A percentile compares a stretch with the other conserved stretches of the same genome.
Evolutionary conservation across 345 rosid genomes (phyloP).

Genomic region (Moringa oleifera): DNA sequence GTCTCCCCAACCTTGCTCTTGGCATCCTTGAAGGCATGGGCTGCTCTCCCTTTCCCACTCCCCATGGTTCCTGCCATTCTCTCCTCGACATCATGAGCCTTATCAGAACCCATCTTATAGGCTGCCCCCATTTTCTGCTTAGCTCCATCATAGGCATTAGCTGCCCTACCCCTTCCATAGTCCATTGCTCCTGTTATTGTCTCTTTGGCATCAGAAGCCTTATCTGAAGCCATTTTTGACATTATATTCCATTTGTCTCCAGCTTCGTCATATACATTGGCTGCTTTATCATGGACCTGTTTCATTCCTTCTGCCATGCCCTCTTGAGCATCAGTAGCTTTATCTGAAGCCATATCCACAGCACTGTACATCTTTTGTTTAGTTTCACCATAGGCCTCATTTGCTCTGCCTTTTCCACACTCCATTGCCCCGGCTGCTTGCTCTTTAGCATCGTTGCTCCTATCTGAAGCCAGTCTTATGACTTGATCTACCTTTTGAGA

Average conservation of each 20-base stretch:
- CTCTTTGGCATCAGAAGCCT: too few species aligned
- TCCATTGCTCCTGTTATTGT: too few species aligned
- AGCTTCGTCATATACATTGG: slow-evolving; percentile 8
- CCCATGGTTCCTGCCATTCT: slow-evolving; percentile 14
- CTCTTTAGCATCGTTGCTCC: not conserved
- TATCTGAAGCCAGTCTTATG: not conserved
- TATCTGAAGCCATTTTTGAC: too few species aligned
- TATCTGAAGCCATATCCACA: slow-evolving; percentile 22
- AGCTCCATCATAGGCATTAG: not conserved
- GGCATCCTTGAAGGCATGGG: slow-evolving; percentile 14
- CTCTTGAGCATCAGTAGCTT: slow-evolving; percentile 23
- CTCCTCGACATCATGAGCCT: slow-evolving; percentile 18
- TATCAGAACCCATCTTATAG: slow-evolving; percentile 11
- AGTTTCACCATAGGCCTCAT: too few species aligned
- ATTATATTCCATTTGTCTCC: not conserved
- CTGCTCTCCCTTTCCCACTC: slow-evolving; percentile 23
- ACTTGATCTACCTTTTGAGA: not conserved
- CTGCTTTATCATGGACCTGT: slow-evolving; percentile 25
- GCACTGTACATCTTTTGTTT: not conserved
- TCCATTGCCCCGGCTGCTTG: not conserved
- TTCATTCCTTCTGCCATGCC: slow-evolving; percentile 13
- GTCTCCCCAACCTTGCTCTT: slow-evolving; percentile 29
- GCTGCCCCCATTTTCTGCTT: not conserved
- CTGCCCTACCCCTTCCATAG: not conserved
- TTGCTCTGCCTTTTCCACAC: not conserved